A percentile compares a stretch with the other conserved stretches of the same genome.
These are phyloP conservation scores for Lichenothelia convexa DNA, from an alignment of 495 filamentous ascomycete genomes.

Conservation along the genomic window DNA sequence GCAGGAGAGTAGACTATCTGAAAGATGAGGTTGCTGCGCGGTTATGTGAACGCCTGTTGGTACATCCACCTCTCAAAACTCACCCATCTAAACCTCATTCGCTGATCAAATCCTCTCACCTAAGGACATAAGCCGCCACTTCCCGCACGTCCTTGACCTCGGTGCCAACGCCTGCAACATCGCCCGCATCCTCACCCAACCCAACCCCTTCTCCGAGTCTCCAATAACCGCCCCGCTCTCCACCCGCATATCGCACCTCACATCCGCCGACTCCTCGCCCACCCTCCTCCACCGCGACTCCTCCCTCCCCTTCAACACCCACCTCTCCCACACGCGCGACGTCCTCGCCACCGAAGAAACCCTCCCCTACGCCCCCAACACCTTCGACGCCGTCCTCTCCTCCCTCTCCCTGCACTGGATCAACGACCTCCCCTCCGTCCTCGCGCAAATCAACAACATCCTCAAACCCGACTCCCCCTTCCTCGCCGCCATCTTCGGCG, in stretches of 20 bases:
- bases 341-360: slow-evolving; percentile 49
- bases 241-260: slow-evolving; percentile 47
- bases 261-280: slow-evolving; percentile 63
- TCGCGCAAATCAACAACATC: slow-evolving; percentile 61
- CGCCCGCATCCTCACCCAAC: slow-evolving; percentile 54
- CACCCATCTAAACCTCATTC: slow-evolving; percentile 1
- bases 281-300: slow-evolving; percentile 69
- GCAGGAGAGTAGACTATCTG: slow-evolving; percentile 72
- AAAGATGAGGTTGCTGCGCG: slow-evolving; percentile 78
- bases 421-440: slow-evolving; percentile 76
- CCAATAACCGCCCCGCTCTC: slow-evolving; percentile 43
- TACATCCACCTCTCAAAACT: slow-evolving; percentile 19
- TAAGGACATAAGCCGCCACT: slow-evolving; percentile 79
- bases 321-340: slow-evolving; percentile 50
- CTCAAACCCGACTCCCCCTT: slow-evolving; percentile 87
- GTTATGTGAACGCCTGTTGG: slow-evolving; percentile 72
- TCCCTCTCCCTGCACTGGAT: slow-evolving; percentile 90
- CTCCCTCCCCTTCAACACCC: slow-evolving; percentile 52
- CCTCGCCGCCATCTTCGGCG: slow-evolving; percentile 89
- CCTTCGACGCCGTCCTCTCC: slow-evolving; percentile 77
- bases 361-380: slow-evolving; percentile 56
- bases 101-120: slow-evolving; percentile 3
- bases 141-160: slow-evolving; percentile 73
- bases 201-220: slow-evolving; percentile 34
- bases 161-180: slow-evolving; percentile 95